These are phyloP conservation scores for Lactifluus pinguis DNA, from an alignment of 768 basidiomycete genomes.

Conservation along the genomic window DNA sequence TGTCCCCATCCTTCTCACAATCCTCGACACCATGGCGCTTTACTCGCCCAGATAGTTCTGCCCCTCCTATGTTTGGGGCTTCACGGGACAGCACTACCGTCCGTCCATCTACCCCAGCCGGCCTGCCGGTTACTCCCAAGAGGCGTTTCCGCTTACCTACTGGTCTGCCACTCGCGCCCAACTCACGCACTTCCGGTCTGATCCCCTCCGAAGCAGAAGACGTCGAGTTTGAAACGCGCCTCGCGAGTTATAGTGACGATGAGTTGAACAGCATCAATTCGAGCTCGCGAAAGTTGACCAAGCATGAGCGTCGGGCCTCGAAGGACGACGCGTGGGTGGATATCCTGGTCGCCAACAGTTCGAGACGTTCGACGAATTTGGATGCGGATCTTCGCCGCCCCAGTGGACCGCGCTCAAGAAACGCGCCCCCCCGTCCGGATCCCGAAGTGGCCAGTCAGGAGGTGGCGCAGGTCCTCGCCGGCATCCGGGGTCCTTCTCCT, in stretches of 20 bases:
- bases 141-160: slow-evolving; percentile 51
- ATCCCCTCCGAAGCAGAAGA: slow-evolving; percentile 70
- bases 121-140: slow-evolving; percentile 30
- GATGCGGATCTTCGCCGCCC: slow-evolving; percentile 35
- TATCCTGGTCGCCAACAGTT: slow-evolving; percentile 60
- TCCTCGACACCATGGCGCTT: not conserved
- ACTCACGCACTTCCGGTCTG: slow-evolving; percentile 39
- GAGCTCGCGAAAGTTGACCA: slow-evolving; percentile 25
- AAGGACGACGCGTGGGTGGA: slow-evolving; percentile 83
- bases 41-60: not conserved
- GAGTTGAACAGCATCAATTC: slow-evolving; percentile 21
- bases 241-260: slow-evolving; percentile 53
- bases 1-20: not conserved
- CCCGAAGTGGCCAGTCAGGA: slow-evolving; percentile 69
- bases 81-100: not conserved
- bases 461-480: slow-evolving; percentile 61
- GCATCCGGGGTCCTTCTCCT: slow-evolving; percentile 32
- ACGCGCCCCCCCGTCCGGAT: slow-evolving; percentile 39
- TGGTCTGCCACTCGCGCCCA: slow-evolving; percentile 43
- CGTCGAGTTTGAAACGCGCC: slow-evolving; percentile 75
- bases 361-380: slow-evolving; percentile 45
- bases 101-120: slow-evolving; percentile 23
- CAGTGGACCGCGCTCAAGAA: slow-evolving; percentile 24
- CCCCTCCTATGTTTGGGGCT: not conserved
- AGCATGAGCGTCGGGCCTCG: slow-evolving; percentile 34